A percentile compares a stretch with the other conserved stretches of the same genome.
Conservation (phyloP, 805 yeast species). For the Hanseniaspora lachancei region DNA sequence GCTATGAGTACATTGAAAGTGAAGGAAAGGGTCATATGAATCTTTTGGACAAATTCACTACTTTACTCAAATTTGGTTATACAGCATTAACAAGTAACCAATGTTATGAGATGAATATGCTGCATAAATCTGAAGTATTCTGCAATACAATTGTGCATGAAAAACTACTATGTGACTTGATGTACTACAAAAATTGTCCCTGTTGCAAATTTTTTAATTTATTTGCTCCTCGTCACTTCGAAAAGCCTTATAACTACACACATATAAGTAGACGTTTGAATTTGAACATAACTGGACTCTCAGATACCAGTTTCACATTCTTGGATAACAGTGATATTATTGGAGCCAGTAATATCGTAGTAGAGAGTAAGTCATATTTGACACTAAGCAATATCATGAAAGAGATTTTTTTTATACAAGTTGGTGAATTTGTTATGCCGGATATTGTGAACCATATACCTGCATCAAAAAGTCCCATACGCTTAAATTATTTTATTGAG, state of each 20-base stretch:
- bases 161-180: not conserved
- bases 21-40: not conserved
- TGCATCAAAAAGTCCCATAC: not conserved
- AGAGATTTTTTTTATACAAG: not conserved
- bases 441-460: not conserved
- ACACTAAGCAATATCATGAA: not conserved
- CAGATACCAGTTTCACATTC: not conserved
- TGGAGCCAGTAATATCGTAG: not conserved
- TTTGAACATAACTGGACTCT: not conserved
- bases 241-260: not conserved
- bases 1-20: not conserved
- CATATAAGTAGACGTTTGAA: not conserved
- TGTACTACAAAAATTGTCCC: conserved; percentile 1
- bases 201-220: conserved; percentile 5
- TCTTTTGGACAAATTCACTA: not conserved
- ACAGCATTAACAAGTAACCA: conserved; percentile 2
- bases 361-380: not conserved
- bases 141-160: not conserved
- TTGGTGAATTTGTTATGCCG: not conserved
- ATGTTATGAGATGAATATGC: conserved; percentile 1
- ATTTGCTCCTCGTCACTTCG: not conserved
- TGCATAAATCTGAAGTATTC: not conserved
- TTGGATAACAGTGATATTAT: not conserved
- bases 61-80: not conserved
- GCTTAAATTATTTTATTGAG: not conserved